phyloP scores from a whole-genome alignment of 2,329 filamentous ascomycete genomes.

The Nannizziopsis barbatae region DNA sequence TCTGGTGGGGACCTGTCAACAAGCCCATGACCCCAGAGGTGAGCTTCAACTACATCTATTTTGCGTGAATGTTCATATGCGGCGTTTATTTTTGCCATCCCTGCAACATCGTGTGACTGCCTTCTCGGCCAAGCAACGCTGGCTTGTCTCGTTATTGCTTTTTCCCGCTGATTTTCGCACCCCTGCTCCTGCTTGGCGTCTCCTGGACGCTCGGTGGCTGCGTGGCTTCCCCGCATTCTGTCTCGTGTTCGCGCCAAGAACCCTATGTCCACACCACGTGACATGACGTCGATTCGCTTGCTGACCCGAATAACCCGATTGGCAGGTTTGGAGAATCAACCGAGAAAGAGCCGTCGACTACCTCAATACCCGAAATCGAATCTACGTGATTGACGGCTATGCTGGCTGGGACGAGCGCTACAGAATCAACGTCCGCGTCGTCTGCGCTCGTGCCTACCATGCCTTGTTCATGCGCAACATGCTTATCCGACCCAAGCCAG shows the following conservation, averaged over 20 bases:
- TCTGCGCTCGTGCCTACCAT: conserved; percentile 98
- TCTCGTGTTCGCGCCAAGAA: conserved; percentile 2
- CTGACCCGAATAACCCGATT: conserved; percentile 21
- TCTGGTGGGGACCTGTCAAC: conserved; percentile 99
- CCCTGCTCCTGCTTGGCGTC: conserved; percentile 8
- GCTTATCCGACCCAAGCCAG: conserved; percentile 84
- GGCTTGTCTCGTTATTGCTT: background rate
- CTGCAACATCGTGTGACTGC: conserved; percentile 4
- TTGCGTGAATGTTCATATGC: background rate
- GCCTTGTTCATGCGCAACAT: conserved; percentile 99
- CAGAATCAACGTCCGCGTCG: conserved; percentile 90
- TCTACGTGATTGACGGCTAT: conserved; percentile 96
- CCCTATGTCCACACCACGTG: conserved; percentile 12
- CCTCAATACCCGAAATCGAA: conserved; percentile 95
- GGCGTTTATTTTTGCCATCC: background rate
- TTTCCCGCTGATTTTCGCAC: background rate
- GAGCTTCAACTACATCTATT: conserved; percentile 35
- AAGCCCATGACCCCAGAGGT: conserved; percentile 97
- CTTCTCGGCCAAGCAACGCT: background rate
- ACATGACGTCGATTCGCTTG: conserved; percentile 21
- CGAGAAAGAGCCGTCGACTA: conserved; percentile 97
- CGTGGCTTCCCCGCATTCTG: conserved; percentile 10
- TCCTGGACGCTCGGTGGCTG: conserved; percentile 1
- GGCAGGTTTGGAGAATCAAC: conserved; percentile 98
- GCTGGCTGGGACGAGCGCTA: conserved; percentile 99